Conservation (phyloP, 2,329 filamentous ascomycete genomes). For the Colletotrichum gigasporum region DNA sequence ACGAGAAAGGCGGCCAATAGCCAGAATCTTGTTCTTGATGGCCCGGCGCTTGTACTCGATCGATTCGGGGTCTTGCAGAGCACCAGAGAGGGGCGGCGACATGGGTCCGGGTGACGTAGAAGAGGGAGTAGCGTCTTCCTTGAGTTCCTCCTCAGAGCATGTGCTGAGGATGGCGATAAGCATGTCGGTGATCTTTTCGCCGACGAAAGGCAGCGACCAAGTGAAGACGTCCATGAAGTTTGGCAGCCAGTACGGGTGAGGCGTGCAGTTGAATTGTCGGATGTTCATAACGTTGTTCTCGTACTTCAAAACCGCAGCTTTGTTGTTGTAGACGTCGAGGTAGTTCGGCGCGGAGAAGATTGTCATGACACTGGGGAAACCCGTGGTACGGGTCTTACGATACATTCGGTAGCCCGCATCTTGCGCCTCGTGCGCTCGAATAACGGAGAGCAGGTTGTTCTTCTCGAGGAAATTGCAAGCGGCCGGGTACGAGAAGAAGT, state of each 20-base stretch:
- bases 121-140: constrained; percentile 85
- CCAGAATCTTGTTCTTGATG: constrained; percentile 99
- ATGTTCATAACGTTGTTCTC: constrained; percentile 99
- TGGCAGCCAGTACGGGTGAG: constrained; percentile 98
- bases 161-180: constrained; percentile 98
- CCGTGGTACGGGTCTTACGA: constrained; percentile 95
- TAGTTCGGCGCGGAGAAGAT: constrained; percentile 99
- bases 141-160: constrained; percentile 98
- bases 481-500: constrained; percentile 98
- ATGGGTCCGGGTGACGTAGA: constrained; percentile 73
- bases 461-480: constrained; percentile 98
- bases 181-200: constrained; percentile 99
- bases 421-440: constrained; percentile 97
- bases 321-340: constrained; percentile 99
- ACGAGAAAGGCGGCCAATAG: constrained; percentile 93
- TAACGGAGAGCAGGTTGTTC: constrained; percentile 97
- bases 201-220: constrained; percentile 99
- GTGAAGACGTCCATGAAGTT: constrained; percentile 99
- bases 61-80: constrained; percentile 77
- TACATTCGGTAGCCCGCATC: constrained; percentile 99
- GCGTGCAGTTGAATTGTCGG: constrained; percentile 98
- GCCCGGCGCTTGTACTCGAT: constrained; percentile 94
- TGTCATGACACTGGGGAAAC: constrained; percentile 99
- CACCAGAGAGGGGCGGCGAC: constrained; percentile 73
- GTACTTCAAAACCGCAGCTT: constrained; percentile 97